Conservation (phyloP, 495 filamentous ascomycete genomes). For the Penicillium diatomitis region DNA sequence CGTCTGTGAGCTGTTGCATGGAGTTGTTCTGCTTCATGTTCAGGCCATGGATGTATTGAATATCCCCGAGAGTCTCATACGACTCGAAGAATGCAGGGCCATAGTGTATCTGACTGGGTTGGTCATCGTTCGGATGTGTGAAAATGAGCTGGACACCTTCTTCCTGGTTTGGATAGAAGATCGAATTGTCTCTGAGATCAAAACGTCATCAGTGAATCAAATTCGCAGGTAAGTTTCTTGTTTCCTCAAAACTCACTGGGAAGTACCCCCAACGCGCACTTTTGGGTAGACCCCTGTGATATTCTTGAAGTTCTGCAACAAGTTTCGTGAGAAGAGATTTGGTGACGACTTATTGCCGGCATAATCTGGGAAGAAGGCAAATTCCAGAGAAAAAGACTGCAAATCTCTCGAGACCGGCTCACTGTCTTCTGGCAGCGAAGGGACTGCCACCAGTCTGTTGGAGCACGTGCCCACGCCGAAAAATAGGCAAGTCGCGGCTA, state of each 20-base stretch:
- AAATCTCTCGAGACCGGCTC: slow-evolving; percentile 3
- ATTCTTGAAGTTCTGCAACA: slow-evolving; percentile 10
- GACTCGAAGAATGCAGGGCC: slow-evolving; percentile 15
- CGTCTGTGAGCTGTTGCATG: slow-evolving; percentile 1
- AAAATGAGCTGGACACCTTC: slow-evolving; percentile 6
- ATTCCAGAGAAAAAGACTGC: slow-evolving; percentile 17
- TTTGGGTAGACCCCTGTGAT: slow-evolving; percentile 8
- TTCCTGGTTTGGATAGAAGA: slow-evolving; percentile 8
- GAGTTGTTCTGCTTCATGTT: slow-evolving; percentile 12
- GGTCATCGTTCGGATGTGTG: slow-evolving; percentile 8
- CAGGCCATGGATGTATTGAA: slow-evolving; percentile 10
- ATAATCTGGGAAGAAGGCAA: slow-evolving; percentile 18
- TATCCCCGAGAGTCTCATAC: slow-evolving; percentile 6
- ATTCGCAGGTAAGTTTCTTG: not conserved
- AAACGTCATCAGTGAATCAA: not conserved
- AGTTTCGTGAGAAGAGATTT: slow-evolving; percentile 13
- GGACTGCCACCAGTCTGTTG: not conserved
- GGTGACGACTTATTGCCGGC: slow-evolving; percentile 17
- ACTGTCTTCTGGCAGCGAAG: not conserved
- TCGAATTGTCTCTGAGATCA: slow-evolving; percentile 5
- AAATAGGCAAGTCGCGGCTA: not conserved
- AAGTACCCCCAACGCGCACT: slow-evolving; percentile 16
- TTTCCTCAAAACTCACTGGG: slow-evolving; percentile 9
- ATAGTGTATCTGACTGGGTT: slow-evolving; percentile 9
- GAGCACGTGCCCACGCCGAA: not conserved